Evolutionary conservation across 2,329 filamentous ascomycete genomes (phyloP).

Genomic region (Cladorrhinum sp.): DNA sequence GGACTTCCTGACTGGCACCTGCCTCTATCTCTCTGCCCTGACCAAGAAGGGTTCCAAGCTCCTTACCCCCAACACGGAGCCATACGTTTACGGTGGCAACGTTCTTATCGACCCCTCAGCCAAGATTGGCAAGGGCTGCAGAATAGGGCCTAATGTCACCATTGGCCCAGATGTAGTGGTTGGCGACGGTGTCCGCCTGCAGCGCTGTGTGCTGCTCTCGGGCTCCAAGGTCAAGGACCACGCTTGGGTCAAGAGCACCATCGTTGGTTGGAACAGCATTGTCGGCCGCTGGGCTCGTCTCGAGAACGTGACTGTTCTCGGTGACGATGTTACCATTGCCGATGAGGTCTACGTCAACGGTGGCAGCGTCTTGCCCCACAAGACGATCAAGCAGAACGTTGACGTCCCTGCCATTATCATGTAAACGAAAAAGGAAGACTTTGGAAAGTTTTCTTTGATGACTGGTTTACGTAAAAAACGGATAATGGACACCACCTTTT

Average conservation of each 20-base stretch:
- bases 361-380: conserved; percentile 91
- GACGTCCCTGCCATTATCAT: conserved; percentile 72
- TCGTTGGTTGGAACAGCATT: conserved; percentile 96
- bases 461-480: neutral
- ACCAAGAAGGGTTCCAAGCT: conserved; percentile 86
- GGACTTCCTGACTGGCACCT: conserved; percentile 95
- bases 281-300: conserved; percentile 94
- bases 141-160: conserved; percentile 94
- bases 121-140: conserved; percentile 97
- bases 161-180: conserved; percentile 91
- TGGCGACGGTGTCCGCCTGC: conserved; percentile 89
- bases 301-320: conserved; percentile 97
- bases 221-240: conserved; percentile 97
- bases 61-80: conserved; percentile 68
- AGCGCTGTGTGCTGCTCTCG: conserved; percentile 84
- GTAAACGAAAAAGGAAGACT: conserved; percentile 39
- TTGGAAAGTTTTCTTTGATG: neutral
- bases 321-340: conserved; percentile 95
- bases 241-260: conserved; percentile 97
- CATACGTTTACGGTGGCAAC: conserved; percentile 89
- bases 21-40: conserved; percentile 90
- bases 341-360: conserved; percentile 99
- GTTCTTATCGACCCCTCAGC: conserved; percentile 91
- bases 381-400: conserved; percentile 98
- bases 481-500: neutral